Evolutionary conservation across 805 yeast species (phyloP), one percentile per base, ranked within the genome.

Genomic region (Ogataea saltuana): DNA sequence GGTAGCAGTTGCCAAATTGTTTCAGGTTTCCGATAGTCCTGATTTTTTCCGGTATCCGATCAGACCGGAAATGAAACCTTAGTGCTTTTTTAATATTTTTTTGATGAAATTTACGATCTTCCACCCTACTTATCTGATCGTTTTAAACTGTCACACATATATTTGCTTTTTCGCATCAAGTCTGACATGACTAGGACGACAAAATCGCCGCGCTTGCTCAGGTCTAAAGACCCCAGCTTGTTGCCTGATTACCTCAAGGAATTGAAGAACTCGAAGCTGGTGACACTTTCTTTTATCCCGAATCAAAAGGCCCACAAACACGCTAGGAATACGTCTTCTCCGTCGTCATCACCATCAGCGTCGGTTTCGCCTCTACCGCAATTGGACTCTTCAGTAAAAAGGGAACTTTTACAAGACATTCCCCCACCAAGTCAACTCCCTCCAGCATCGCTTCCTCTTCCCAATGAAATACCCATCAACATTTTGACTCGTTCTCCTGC

Each of bases 261-360:
- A 29, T 37, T 56, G 18, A 54, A 56, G 32, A 51, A 37, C 16
- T 45, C 59, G 6, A 56, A 54, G 27, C 40, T 56, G 16, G 59
- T 56, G 19, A 56, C 59, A 4, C 45, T 54, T 10, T 56, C 60
- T 3, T 53, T 46, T 40, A 53, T 56, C 13, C 59, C 59, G 4
- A 41, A 45, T 25, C 16, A 30, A 13, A 13, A 43, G 41, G 21
- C 23, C 20, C 16, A 34, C 21, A 23, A 29, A 21, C 19, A 33
- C 39, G 21, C 22, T 27, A 30, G 42, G 37, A 15, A 33, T 4
- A 13, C 46, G 3, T 22, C 27, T 13, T 21, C 33, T 7, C 12
- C 22, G 4, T 30, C 33, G 10, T 3, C 27, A 8, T 21, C 33
- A 3, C 12, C 22, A 3, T 30, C 33, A 4, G 4, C 22, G 13